Conservation (phyloP, 371 early-diverging fungal species). For the Parasitella parasitica region DNA sequence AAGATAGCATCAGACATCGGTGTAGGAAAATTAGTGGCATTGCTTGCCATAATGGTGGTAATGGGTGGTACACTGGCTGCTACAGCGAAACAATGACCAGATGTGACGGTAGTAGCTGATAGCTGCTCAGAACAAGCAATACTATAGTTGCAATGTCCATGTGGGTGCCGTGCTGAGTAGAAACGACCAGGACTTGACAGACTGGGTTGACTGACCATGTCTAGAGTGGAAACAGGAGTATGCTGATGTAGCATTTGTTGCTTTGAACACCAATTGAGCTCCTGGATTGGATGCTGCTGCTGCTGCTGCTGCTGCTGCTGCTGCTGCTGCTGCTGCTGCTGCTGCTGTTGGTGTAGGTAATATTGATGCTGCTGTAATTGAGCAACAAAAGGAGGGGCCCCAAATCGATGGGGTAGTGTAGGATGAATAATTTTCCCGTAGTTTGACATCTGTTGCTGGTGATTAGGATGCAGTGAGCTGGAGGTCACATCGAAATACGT, state of each 20-base stretch:
- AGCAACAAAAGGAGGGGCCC: not conserved
- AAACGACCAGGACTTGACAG: not conserved
- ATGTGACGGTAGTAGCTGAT: too few species aligned
- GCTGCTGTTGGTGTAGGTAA: not conserved
- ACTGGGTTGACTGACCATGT: not conserved
- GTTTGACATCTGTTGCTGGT: not conserved
- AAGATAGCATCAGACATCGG: constrained; percentile 1
- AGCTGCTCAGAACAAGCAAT: not conserved
- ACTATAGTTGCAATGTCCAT: not conserved
- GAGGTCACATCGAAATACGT: constrained; percentile 16
- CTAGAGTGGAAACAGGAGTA: not conserved
- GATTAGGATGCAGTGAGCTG: not conserved
- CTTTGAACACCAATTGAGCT: too few species aligned
- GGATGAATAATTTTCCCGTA: not conserved
- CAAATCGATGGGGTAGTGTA: not conserved
- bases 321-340: not conserved
- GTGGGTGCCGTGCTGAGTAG: not conserved
- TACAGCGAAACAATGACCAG: too few species aligned
- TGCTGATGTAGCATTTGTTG: not conserved
- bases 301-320: not conserved
- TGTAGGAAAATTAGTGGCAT: not conserved
- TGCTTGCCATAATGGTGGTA: not conserved
- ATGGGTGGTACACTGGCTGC: too few species aligned
- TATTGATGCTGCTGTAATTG: not conserved
- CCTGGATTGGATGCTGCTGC: not conserved